Evolutionary conservation across 192 early-diverging fungal species (phyloP), one percentile per base, ranked within the genome.

Genomic region (Coemansia sp.): DNA sequence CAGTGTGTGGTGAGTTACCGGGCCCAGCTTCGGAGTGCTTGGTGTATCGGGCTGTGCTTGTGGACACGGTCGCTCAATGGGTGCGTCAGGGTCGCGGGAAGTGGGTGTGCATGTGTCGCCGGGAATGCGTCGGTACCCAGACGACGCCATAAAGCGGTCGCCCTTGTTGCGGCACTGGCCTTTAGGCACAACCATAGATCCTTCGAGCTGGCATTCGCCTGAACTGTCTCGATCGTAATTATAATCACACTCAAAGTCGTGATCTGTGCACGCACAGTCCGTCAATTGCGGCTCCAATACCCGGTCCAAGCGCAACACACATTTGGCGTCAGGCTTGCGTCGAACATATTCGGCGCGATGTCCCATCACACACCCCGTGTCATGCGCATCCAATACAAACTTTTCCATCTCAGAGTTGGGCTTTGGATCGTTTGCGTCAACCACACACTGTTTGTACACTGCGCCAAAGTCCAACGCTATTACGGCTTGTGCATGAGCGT

Each of bases 221-320:
- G 74, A 63, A 2, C 47, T 36, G 20, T 83, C 68, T 15, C 74
- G 85, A 10, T 84, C 77, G 76, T 85, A 97, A 67, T 93, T 87
- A 62, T 85, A 89, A 73, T 98, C 95, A 70, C 97, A 98, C 76
- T 97, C 97, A 73, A 86, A 98, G 75, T 98, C 97, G 49, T 84
- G 81, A 20, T 70, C 79, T 0, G 89, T 84, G 78, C 97, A 98
- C 8, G 70, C 63, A 68, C 97, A 98, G 47, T 77, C 68, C 17
- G 76, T 74, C 21, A 84, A 67, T 5, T 81, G 84, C 23, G 87
- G 82, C 21, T 60, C 55, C 15, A 86, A 75, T 34, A 89, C 81
- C 21, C 84, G 76, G 65, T 84, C 87, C 31, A 86, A 82, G 0
- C 85, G 86, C 37, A 96, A 80, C 52, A 84, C 87, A 74, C 97